Evolutionary conservation across 2,329 filamentous ascomycete species (phyloP).

Genomic region (Passalora sequoiae): DNA sequence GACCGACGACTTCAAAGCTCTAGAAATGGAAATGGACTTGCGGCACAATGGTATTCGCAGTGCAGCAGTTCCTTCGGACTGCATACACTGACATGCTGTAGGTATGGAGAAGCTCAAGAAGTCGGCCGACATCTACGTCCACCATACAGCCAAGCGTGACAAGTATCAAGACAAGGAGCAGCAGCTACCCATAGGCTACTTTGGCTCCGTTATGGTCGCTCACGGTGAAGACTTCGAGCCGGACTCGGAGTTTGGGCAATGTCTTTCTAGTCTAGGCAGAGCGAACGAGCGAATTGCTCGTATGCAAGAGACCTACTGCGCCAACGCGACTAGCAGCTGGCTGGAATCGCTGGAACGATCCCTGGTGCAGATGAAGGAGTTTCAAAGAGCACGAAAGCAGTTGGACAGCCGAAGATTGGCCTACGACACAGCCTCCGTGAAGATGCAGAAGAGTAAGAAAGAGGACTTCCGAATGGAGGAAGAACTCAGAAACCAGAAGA

Average conservation of each 20-base stretch:
- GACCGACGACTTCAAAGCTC: conserved; percentile 82
- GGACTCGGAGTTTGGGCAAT: conserved; percentile 86
- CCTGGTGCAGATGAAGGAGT: conserved; percentile 93
- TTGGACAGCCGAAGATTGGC: conserved; percentile 82
- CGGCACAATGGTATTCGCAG: conserved; percentile 69
- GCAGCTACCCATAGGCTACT: conserved; percentile 68
- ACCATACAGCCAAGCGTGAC: conserved; percentile 77
- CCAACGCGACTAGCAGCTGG: conserved; percentile 75
- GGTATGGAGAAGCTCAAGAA: conserved; percentile 87
- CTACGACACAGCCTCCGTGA: conserved; percentile 82
- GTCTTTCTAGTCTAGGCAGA: conserved; percentile 70
- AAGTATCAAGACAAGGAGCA: conserved; percentile 88
- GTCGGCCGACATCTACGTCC: conserved; percentile 80
- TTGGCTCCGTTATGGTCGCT: conserved; percentile 78
- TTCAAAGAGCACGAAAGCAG: conserved; percentile 88
- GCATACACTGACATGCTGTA: conserved; percentile 35
- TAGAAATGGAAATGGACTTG: conserved; percentile 86
- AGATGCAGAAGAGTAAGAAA: conserved; percentile 88
- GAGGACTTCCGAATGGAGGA: conserved; percentile 93
- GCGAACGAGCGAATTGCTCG: conserved; percentile 83
- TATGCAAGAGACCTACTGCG: conserved; percentile 76
- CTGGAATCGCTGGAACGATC: conserved; percentile 86
- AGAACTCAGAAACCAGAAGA: conserved; percentile 82
- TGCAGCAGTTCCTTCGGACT: not conserved
- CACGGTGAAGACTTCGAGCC: conserved; percentile 91